These are phyloP conservation scores for Rhododendron griersonianum DNA, from an alignment of 148 eudicot genomes.

Conservation along the genomic window DNA sequence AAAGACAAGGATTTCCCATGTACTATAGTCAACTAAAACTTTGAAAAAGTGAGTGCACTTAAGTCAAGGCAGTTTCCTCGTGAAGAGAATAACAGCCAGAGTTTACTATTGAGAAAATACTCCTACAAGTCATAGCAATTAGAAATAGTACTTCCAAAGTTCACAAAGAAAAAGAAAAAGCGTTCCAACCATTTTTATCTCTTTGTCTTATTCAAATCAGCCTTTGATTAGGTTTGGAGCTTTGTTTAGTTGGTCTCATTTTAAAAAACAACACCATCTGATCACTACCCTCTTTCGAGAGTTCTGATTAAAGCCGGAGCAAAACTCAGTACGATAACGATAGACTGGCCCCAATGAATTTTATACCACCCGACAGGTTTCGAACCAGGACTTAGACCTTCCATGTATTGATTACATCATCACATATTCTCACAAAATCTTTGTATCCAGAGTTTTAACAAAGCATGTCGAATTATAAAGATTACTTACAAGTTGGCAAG, in stretches of 20 bases:
- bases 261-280: neutral
- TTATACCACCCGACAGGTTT: neutral
- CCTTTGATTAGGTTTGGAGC: constrained; percentile 13
- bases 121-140: neutral
- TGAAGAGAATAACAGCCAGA: constrained; percentile 25
- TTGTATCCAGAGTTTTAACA: neutral
- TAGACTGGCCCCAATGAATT: no score
- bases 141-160: neutral
- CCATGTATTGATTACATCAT: neutral
- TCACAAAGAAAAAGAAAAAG: neutral
- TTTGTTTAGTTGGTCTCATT: neutral
- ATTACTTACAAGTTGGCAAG: no score
- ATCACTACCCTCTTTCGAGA: no score
- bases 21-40: neutral
- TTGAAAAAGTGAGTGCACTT: constrained; percentile 33
- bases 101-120: neutral
- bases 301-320: no score
- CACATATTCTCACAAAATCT: neutral
- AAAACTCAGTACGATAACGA: no score
- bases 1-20: neutral
- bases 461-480: neutral
- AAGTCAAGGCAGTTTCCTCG: constrained; percentile 40
- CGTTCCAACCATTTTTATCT: neutral
- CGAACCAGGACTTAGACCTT: neutral
- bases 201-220: neutral